Conservation (phyloP, 495 filamentous ascomycete genomes). For the Aspergillus kassunensis region DNA sequence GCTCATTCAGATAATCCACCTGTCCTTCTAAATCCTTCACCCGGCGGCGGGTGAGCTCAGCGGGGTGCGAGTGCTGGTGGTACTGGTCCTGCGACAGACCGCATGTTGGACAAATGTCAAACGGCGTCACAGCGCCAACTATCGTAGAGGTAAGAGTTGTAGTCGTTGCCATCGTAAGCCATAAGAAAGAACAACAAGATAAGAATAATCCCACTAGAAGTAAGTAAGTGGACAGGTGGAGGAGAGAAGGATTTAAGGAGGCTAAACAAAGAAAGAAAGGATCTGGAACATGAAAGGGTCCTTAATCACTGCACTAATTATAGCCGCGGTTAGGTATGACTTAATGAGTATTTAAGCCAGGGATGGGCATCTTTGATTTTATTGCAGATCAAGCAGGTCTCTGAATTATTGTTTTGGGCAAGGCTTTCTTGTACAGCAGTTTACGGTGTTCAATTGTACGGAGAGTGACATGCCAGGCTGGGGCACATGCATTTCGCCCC, state of each 20-base stretch:
- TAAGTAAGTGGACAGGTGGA: neutral
- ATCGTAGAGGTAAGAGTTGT: constrained; percentile 34
- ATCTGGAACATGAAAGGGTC: neutral
- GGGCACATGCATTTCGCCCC: too few relatives aligned
- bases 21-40: constrained; percentile 83
- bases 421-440: too few relatives aligned
- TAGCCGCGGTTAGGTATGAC: neutral
- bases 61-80: constrained; percentile 21
- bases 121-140: constrained; percentile 28
- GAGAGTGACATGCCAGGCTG: too few relatives aligned
- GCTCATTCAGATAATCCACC: constrained; percentile 66
- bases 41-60: constrained; percentile 57
- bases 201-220: neutral
- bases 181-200: neutral
- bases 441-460: too few relatives aligned
- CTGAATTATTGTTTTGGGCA: too few relatives aligned
- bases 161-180: constrained; percentile 19
- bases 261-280: neutral
- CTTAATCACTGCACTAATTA: neutral
- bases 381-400: too few relatives aligned
- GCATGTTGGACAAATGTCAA: constrained; percentile 43
- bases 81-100: constrained; percentile 38
- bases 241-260: neutral
- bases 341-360: too few relatives aligned
- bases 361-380: too few relatives aligned